A percentile compares a stretch with the other conserved stretches of the same genome.
phyloP scores from a whole-genome alignment of 2,329 filamentous ascomycete species.

The Trichoderma koningii region DNA sequence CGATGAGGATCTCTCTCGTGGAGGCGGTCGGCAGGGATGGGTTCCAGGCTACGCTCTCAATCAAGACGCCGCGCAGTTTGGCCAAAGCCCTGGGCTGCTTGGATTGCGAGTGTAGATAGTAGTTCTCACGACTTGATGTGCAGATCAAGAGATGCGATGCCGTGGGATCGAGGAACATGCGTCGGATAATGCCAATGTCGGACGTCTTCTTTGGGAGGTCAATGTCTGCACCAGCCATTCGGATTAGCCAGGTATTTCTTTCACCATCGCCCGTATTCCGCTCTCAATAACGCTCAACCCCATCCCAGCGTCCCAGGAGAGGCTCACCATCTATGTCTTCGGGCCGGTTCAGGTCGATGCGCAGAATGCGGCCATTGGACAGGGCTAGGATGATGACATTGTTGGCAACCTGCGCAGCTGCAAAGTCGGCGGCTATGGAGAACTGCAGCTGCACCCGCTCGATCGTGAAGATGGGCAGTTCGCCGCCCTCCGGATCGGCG shows the following conservation, averaged over 20 bases:
- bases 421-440: slow-evolving; percentile 91
- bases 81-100: slow-evolving; percentile 81
- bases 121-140: slow-evolving; percentile 91
- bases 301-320: not conserved
- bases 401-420: slow-evolving; percentile 94
- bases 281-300: not conserved
- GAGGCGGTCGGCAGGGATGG: slow-evolving; percentile 89
- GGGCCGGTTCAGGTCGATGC: slow-evolving; percentile 90
- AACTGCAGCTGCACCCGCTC: slow-evolving; percentile 93
- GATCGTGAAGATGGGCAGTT: slow-evolving; percentile 90
- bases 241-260: not conserved
- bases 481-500: slow-evolving; percentile 58
- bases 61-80: slow-evolving; percentile 79
- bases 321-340: slow-evolving; percentile 85
- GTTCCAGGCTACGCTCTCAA: slow-evolving; percentile 94
- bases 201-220: slow-evolving; percentile 92
- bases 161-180: slow-evolving; percentile 96
- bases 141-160: slow-evolving; percentile 92
- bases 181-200: slow-evolving; percentile 87
- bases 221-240: slow-evolving; percentile 66
- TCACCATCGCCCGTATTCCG: not conserved
- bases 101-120: slow-evolving; percentile 95
- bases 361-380: slow-evolving; percentile 86
- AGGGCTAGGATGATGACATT: slow-evolving; percentile 93
- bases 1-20: slow-evolving; percentile 89